phyloP scores from a whole-genome alignment of 2,329 filamentous ascomycete genomes.

The Hymenoscyphus repandus region DNA sequence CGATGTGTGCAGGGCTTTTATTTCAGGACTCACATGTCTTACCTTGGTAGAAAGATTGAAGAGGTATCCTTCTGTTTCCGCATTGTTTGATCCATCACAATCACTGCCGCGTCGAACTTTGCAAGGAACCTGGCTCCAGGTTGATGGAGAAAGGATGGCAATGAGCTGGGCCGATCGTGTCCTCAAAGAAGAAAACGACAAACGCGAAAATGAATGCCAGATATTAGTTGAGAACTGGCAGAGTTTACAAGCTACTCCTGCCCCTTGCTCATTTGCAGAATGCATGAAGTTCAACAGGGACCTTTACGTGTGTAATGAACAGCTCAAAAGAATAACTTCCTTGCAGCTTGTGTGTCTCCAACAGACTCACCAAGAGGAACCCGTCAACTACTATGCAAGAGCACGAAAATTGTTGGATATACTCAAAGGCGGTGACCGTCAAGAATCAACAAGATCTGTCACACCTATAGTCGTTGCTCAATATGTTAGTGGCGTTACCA shows the following conservation, averaged over 20 bases:
- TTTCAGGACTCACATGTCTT: conserved; percentile 47
- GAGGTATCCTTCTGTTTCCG: conserved; percentile 42
- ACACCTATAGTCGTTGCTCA: conserved; percentile 33
- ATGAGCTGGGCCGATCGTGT: conserved; percentile 39
- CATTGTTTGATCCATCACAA: conserved; percentile 28
- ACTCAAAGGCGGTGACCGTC: conserved; percentile 26
- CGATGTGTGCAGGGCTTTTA: conserved; percentile 47
- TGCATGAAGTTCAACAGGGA: conserved; percentile 48
- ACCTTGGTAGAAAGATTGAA: conserved; percentile 41
- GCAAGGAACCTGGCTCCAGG: conserved; percentile 46
- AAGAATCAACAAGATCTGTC: conserved; percentile 16
- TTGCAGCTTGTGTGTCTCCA: conserved; percentile 49
- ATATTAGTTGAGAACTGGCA: conserved; percentile 42
- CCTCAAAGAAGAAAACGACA: conserved; percentile 33
- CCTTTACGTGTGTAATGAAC: conserved; percentile 43
- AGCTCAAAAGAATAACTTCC: conserved; percentile 46
- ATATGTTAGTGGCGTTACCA: conserved; percentile 50
- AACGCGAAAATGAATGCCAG: conserved; percentile 34
- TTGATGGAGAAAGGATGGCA: conserved; percentile 51
- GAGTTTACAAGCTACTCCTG: conserved; percentile 31
- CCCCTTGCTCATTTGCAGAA: conserved; percentile 34
- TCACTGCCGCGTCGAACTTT: conserved; percentile 40
- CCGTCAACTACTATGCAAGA: conserved; percentile 44
- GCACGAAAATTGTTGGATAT: conserved; percentile 36
- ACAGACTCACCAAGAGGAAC: conserved; percentile 49